These are phyloP conservation scores for Rugonectria rugulosa DNA, from an alignment of 2,329 filamentous ascomycete genomes.

Conservation along the genomic window DNA sequence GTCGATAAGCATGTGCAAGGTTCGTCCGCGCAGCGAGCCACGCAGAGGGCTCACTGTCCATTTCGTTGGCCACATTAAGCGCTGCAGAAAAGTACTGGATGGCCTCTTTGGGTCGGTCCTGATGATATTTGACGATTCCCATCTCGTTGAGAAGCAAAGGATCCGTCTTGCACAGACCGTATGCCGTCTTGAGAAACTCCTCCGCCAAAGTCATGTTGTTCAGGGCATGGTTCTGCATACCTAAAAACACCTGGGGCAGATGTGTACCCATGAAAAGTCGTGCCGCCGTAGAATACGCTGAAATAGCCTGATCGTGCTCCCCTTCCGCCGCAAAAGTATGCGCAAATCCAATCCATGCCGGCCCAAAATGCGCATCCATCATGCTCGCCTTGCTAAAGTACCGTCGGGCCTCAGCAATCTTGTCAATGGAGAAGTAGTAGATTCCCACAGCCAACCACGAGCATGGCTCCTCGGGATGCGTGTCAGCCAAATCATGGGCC, in stretches of 20 bases:
- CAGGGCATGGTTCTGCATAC: constrained; percentile 97
- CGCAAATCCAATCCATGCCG: constrained; percentile 98
- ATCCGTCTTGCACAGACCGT: constrained; percentile 82
- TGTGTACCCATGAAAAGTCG: constrained; percentile 97
- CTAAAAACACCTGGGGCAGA: constrained; percentile 91
- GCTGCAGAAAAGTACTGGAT: constrained; percentile 80
- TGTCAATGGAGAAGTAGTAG: constrained; percentile 90
- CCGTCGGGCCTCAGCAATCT: constrained; percentile 89
- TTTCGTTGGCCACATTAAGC: constrained; percentile 78
- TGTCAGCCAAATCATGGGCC: constrained; percentile 90
- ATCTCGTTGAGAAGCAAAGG: constrained; percentile 94
- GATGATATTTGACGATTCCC: constrained; percentile 94
- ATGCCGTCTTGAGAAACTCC: constrained; percentile 92
- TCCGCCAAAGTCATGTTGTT: constrained; percentile 94
- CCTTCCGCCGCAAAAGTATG: constrained; percentile 98
- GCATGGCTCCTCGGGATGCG: constrained; percentile 87
- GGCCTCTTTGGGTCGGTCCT: constrained; percentile 78
- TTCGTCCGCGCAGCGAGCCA: constrained; percentile 89
- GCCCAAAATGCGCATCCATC: constrained; percentile 96
- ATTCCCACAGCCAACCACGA: constrained; percentile 94
- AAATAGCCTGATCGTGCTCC: constrained; percentile 97
- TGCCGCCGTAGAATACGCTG: constrained; percentile 94
- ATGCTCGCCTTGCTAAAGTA: constrained; percentile 98
- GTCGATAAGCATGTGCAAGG: constrained; percentile 85
- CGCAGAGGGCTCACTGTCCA: constrained; percentile 81